phyloP scores from a whole-genome alignment of 441 rosid species.

The Pelargonium cotyledonis region DNA sequence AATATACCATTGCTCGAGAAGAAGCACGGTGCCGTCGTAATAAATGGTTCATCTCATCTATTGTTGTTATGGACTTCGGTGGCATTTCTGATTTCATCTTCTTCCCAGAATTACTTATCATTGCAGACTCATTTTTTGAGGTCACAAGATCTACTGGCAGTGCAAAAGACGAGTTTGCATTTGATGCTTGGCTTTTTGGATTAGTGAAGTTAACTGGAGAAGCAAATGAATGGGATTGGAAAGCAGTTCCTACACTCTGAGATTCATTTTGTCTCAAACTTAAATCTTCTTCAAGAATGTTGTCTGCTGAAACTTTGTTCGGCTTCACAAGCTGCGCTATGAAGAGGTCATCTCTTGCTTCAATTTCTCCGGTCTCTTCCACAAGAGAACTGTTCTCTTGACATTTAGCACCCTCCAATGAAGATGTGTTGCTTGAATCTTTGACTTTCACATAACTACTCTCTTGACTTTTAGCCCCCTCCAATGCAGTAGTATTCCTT shows the following conservation, averaged over 20 bases:
- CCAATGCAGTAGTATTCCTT: conserved; percentile 17
- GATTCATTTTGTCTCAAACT: conserved; percentile 21
- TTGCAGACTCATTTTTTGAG: conserved; percentile 28
- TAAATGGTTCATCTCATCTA: conserved; percentile 59
- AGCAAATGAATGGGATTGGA: conserved; percentile 16
- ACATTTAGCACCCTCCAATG: conserved; percentile 24
- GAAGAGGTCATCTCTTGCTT: conserved; percentile 16
- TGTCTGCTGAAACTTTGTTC: conserved; percentile 17
- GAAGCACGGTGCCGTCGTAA: conserved; percentile 44
- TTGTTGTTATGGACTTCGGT: conserved; percentile 61
- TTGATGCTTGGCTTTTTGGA: conserved; percentile 23
- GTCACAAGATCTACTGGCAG: conserved; percentile 12
- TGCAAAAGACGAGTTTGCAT: conserved; percentile 25
- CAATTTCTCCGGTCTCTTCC: conserved; percentile 23
- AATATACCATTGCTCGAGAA: conserved; percentile 66
- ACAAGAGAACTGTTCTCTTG: conserved; percentile 25
- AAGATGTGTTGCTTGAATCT: conserved; percentile 18
- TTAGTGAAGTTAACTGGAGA: conserved; percentile 18
- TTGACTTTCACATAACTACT: conserved; percentile 23
- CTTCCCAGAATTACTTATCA: conserved; percentile 27
- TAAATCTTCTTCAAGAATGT: conserved; percentile 17
- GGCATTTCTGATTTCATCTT: conserved; percentile 71
- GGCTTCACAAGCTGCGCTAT: conserved; percentile 27
- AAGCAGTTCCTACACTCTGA: conserved; percentile 15
- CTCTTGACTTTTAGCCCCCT: conserved; percentile 29